A percentile compares a stretch with the other conserved stretches of the same genome.
Conservation (phyloP, 768 basidiomycete species). For the Mrakia gelida region DNA sequence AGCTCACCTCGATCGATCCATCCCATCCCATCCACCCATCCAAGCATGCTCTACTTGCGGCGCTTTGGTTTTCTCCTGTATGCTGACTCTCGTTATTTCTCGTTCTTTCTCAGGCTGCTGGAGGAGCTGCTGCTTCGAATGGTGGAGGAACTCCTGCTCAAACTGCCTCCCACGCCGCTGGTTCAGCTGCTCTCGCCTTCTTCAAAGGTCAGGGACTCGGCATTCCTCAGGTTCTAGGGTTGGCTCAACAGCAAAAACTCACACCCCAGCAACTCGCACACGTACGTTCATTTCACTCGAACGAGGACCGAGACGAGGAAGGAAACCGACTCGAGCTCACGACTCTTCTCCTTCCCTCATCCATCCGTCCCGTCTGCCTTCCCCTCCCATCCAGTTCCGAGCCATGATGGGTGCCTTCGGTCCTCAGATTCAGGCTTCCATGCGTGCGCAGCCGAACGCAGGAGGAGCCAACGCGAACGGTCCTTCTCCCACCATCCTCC, state of each 20-base stretch:
- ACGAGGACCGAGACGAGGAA: background rate
- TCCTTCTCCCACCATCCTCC: background rate
- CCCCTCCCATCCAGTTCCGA: background rate
- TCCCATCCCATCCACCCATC: background rate
- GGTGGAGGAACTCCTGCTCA: background rate
- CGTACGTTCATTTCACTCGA: background rate
- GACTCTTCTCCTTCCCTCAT: background rate
- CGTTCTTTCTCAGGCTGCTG: background rate
- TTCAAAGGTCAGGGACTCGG: background rate
- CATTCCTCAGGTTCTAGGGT: constrained; percentile 1
- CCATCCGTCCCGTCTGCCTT: no score
- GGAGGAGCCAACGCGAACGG: background rate
- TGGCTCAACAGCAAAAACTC: constrained; percentile 8
- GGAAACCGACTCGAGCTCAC: background rate
- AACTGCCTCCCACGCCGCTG: background rate
- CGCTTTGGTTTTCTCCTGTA: no score
- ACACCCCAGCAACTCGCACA: background rate
- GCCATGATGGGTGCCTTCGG: constrained; percentile 12
- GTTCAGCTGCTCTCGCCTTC: background rate
- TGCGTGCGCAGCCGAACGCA: background rate
- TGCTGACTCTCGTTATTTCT: background rate
- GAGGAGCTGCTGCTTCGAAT: background rate
- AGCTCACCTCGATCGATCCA: background rate
- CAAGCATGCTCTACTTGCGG: background rate
- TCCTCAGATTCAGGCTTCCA: background rate